Conservation (phyloP, 768 basidiomycete species). For the Boletus edulis region DNA sequence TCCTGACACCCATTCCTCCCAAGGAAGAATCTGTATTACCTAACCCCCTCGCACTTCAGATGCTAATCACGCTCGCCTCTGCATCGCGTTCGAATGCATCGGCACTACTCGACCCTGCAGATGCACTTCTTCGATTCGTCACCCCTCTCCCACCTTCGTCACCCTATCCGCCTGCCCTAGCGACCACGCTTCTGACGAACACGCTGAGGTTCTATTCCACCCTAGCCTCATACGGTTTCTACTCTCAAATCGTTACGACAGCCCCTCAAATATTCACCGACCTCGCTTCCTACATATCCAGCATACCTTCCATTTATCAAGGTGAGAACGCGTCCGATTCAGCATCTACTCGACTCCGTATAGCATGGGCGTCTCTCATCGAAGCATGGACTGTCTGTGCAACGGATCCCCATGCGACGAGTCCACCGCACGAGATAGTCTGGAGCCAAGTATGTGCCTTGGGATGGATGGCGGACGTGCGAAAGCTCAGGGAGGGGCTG, state of each 20-base stretch:
- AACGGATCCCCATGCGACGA: slow-evolving; percentile 86
- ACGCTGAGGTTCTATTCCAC: slow-evolving; percentile 63
- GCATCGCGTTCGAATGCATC: slow-evolving; percentile 71
- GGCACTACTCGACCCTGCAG: slow-evolving; percentile 52
- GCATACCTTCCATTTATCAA: slow-evolving; percentile 21
- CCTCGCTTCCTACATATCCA: slow-evolving; percentile 48
- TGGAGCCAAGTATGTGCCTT: slow-evolving; percentile 87
- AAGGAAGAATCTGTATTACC: slow-evolving; percentile 30
- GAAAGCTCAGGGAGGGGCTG: slow-evolving; percentile 39
- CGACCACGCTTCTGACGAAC: slow-evolving; percentile 47
- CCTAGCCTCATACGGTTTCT: slow-evolving; percentile 78
- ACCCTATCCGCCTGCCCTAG: slow-evolving; percentile 34
- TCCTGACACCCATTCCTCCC: slow-evolving; percentile 52
- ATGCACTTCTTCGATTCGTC: slow-evolving; percentile 72
- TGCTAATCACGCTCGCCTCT: slow-evolving; percentile 54
- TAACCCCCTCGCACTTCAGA: slow-evolving; percentile 50
- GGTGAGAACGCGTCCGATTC: not conserved
- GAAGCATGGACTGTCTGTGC: slow-evolving; percentile 80
- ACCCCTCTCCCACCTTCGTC: slow-evolving; percentile 49
- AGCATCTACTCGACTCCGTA: slow-evolving; percentile 29
- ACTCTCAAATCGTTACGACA: slow-evolving; percentile 62
- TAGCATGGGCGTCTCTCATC: slow-evolving; percentile 58
- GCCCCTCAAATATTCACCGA: slow-evolving; percentile 54
- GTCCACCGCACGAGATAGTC: slow-evolving; percentile 79
- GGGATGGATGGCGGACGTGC: slow-evolving; percentile 65